Conservation (phyloP, 2,329 filamentous ascomycete genomes). For the Penicillium sp. region DNA sequence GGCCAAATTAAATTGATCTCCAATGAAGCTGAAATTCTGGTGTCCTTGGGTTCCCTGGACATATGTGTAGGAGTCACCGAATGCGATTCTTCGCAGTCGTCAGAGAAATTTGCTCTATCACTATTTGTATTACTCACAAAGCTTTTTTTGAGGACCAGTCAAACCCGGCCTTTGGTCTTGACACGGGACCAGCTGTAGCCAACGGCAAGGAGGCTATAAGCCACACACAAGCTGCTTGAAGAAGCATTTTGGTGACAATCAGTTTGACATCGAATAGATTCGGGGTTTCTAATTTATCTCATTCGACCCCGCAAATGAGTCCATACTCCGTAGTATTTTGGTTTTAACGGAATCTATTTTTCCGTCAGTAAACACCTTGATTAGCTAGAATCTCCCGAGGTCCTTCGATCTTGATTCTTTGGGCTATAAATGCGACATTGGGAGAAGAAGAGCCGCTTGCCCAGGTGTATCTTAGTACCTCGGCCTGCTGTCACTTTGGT, state of each 20-base stretch:
- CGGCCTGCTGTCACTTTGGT: too few relatives aligned
- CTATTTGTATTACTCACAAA: constrained; percentile 3
- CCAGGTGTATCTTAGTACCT: too few relatives aligned
- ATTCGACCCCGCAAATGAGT: constrained; percentile 16
- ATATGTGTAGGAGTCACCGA: constrained; percentile 44
- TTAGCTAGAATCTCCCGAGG: too few relatives aligned
- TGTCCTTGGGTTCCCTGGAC: constrained; percentile 56
- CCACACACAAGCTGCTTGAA: not conserved
- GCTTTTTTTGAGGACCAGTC: constrained; percentile 19
- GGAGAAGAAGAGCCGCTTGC: too few relatives aligned
- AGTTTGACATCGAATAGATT: not conserved
- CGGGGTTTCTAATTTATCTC: not conserved
- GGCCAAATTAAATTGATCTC: constrained; percentile 51
- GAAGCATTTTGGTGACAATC: not conserved
- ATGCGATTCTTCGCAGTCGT: constrained; percentile 27
- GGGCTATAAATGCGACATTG: too few relatives aligned
- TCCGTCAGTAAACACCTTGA: constrained; percentile 2
- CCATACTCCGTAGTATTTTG: not conserved
- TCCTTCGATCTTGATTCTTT: too few relatives aligned
- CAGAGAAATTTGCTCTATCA: not conserved
- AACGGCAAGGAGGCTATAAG: not conserved
- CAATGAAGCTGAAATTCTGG: constrained; percentile 57
- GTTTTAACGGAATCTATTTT: constrained; percentile 11
- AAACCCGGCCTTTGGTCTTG: constrained; percentile 10
- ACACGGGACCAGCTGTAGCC: constrained; percentile 5